Conservation (phyloP, 2,329 filamentous ascomycete species). For the Sordariomycetes sp. region DNA sequence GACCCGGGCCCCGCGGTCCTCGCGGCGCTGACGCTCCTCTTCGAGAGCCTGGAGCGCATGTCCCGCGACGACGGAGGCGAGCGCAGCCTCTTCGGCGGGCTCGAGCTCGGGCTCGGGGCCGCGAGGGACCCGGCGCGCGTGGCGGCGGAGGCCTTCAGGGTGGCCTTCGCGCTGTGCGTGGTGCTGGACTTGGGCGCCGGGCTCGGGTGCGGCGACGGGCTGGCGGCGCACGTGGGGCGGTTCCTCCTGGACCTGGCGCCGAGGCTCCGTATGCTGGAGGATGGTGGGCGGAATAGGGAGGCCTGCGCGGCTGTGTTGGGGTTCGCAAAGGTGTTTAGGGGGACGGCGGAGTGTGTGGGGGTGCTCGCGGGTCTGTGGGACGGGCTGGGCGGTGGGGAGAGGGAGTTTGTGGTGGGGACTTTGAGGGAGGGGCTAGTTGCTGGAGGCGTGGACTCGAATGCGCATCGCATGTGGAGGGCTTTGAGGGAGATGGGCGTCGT, state of each 20-base stretch:
- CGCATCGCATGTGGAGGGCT: neutral
- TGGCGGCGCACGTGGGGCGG: slow-evolving; percentile 13
- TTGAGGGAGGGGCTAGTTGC: neutral
- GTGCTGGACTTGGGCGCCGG: slow-evolving; percentile 15
- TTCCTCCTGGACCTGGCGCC: slow-evolving; percentile 14
- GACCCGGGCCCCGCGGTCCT: neutral
- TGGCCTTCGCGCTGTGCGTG: slow-evolving; percentile 13
- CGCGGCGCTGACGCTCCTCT: neutral
- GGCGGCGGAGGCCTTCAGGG: slow-evolving; percentile 6
- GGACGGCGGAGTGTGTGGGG: slow-evolving; percentile 3
- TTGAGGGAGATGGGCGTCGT: neutral
- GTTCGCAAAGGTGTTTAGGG: slow-evolving; percentile 13
- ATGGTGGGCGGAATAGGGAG: slow-evolving; percentile 1
- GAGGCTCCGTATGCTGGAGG: slow-evolving; percentile 9
- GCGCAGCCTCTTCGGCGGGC: neutral
- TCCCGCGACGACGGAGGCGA: neutral
- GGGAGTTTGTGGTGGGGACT: slow-evolving; percentile 5
- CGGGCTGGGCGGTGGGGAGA: slow-evolving; percentile 10
- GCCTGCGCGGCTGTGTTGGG: slow-evolving; percentile 12
- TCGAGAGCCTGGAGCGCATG: neutral
- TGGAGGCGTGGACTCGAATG: neutral
- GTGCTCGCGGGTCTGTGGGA: slow-evolving; percentile 13
- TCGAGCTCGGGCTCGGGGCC: neutral
- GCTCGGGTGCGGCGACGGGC: slow-evolving; percentile 15
- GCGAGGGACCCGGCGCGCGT: neutral